Percentiles rank a stretch among this genome's conserved stretches.
Evolutionary conservation across 176 grass and related monocot genomes (phyloP).

Genomic region (Ensete glaucum): DNA sequence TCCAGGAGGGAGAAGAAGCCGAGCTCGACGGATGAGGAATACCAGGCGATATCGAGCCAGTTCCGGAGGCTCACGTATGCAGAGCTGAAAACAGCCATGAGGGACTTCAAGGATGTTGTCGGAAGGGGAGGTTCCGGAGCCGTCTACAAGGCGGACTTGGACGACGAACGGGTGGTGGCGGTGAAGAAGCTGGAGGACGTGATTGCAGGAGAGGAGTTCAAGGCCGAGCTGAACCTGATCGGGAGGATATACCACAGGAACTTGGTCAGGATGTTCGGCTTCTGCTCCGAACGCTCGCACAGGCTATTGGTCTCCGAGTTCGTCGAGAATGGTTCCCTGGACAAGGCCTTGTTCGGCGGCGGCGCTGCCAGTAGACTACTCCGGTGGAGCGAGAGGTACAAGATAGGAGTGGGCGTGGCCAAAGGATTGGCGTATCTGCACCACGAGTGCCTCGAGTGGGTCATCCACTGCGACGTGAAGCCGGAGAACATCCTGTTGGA

Average conservation of each 20-base stretch:
- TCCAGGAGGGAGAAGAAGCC: constrained; percentile 12
- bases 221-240: constrained; percentile 37
- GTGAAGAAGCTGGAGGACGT: constrained; percentile 41
- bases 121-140: constrained; percentile 36
- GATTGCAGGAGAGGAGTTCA: constrained; percentile 45
- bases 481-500: constrained; percentile 57
- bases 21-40: constrained; percentile 19
- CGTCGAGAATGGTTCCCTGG: constrained; percentile 44
- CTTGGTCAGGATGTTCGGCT: constrained; percentile 31
- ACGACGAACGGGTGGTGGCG: constrained; percentile 34
- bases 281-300: constrained; percentile 27
- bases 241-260: constrained; percentile 53
- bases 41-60: constrained; percentile 22
- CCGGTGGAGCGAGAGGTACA: constrained; percentile 36
- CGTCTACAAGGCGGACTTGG: constrained; percentile 45
- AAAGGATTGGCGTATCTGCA: constrained; percentile 59
- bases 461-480: constrained; percentile 52
- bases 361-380: constrained; percentile 10
- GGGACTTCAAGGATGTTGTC: constrained; percentile 32
- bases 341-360: constrained; percentile 21
- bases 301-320: constrained; percentile 39
- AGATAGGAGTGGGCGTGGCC: constrained; percentile 38
- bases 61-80: constrained; percentile 47
- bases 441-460: constrained; percentile 68
- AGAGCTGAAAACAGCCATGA: constrained; percentile 45